Conservation (phyloP, 257 asterid genomes). For the Rubia yunnanensis region DNA sequence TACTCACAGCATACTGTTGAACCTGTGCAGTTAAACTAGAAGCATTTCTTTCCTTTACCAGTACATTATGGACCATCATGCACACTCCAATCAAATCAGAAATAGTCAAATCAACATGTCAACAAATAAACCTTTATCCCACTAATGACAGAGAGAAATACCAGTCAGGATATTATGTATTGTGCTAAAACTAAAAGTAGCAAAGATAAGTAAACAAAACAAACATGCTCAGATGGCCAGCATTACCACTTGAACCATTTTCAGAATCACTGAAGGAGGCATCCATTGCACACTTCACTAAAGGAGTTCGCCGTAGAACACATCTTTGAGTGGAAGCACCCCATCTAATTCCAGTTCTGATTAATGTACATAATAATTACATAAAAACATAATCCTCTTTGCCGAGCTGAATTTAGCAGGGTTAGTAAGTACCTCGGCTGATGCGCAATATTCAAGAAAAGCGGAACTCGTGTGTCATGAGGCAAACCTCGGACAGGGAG, state of each 20-base stretch:
- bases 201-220: background rate
- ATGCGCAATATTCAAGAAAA: slow-evolving; percentile 19
- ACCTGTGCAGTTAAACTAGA: background rate
- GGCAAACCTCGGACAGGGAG: slow-evolving; percentile 33
- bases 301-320: slow-evolving; percentile 22
- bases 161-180: background rate
- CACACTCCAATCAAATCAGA: background rate
- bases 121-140: background rate
- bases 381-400: background rate
- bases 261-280: slow-evolving; percentile 66
- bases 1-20: background rate
- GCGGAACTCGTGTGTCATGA: slow-evolving; percentile 26
- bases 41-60: background rate
- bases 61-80: background rate
- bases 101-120: background rate
- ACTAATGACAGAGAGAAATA: background rate
- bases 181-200: background rate
- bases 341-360: slow-evolving; percentile 31
- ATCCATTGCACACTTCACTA: slow-evolving; percentile 68
- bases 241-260: slow-evolving; percentile 57
- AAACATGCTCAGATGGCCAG: background rate
- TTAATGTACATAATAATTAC: slow-evolving; percentile 17
- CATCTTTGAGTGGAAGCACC: slow-evolving; percentile 32
- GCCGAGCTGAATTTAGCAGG: background rate
- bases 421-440: slow-evolving; percentile 28